phyloP scores from a whole-genome alignment of 2,329 filamentous ascomycete species.

The Penicillium expansum region DNA sequence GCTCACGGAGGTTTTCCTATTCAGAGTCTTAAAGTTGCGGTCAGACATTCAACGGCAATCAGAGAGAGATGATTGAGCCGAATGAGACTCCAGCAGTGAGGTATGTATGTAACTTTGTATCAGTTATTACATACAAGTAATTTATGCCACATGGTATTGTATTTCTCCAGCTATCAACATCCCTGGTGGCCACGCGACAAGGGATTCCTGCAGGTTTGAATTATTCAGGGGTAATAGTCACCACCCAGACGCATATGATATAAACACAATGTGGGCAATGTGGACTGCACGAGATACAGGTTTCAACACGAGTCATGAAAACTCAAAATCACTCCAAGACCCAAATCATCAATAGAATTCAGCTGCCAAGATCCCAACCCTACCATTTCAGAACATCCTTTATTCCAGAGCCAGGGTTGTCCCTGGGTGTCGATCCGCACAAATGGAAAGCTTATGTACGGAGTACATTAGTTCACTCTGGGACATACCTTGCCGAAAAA shows the following conservation, averaged over 20 bases:
- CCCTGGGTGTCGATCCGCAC: background rate
- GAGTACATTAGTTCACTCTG: background rate
- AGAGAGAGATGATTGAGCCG: background rate
- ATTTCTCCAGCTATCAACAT: conserved; percentile 14
- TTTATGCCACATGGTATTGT: conserved; percentile 5
- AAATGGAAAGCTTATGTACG: conserved; percentile 1
- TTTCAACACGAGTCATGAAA: conserved; percentile 3
- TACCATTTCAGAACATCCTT: background rate
- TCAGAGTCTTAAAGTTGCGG: conserved; percentile 18
- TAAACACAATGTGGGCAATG: background rate
- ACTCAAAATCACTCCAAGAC: background rate
- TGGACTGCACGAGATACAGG: background rate
- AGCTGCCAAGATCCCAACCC: background rate
- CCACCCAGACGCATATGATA: background rate
- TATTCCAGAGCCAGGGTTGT: background rate
- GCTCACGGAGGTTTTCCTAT: conserved; percentile 14
- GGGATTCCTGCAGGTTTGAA: conserved; percentile 17
- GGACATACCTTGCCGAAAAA: conserved; percentile 1
- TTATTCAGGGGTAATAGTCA: conserved; percentile 5
- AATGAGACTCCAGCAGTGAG: background rate
- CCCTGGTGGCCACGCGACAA: conserved; percentile 32
- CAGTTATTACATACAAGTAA: background rate
- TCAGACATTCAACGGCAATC: conserved; percentile 16
- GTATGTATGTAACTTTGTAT: background rate
- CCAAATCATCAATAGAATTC: background rate